These are phyloP conservation scores for Phytophthora aleatoria DNA, from an alignment of 352 stramenopile species.

Conservation along the genomic window DNA sequence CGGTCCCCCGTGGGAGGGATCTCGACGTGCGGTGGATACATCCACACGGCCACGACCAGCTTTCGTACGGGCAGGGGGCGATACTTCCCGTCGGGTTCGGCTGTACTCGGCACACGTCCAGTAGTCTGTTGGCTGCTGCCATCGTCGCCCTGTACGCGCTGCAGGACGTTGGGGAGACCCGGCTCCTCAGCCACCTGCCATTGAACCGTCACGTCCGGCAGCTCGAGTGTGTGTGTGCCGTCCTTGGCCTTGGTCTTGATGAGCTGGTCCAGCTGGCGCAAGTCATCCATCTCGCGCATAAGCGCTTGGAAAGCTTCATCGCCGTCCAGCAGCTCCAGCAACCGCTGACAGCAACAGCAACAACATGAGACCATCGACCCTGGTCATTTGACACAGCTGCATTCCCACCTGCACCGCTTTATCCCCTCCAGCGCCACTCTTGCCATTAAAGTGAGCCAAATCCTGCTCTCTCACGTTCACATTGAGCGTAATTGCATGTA, in stretches of 20 bases:
- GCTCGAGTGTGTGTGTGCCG: slow-evolving; percentile 32
- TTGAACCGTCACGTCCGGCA: slow-evolving; percentile 52
- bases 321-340: slow-evolving; percentile 51
- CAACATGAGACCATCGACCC: slow-evolving; percentile 1
- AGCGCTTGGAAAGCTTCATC: slow-evolving; percentile 62
- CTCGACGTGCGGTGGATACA: slow-evolving; percentile 70
- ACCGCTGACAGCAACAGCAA: slow-evolving; percentile 29
- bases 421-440: slow-evolving; percentile 15
- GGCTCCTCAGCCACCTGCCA: slow-evolving; percentile 63
- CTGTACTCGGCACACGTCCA: neutral
- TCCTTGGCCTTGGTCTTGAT: slow-evolving; percentile 47
- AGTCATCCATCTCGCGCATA: slow-evolving; percentile 55
- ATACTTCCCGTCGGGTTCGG: slow-evolving; percentile 39
- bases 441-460: slow-evolving; percentile 57
- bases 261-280: slow-evolving; percentile 44
- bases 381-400: neutral
- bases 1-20: slow-evolving; percentile 64
- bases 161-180: slow-evolving; percentile 59
- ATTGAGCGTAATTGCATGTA: slow-evolving; percentile 60
- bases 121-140: neutral
- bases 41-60: slow-evolving; percentile 63
- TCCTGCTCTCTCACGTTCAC: slow-evolving; percentile 66
- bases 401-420: slow-evolving; percentile 45
- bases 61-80: slow-evolving; percentile 59
- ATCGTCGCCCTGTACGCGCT: slow-evolving; percentile 21